Evolutionary conservation across 345 rosid genomes (phyloP).

Genomic region (Eucalyptus victrix): DNA sequence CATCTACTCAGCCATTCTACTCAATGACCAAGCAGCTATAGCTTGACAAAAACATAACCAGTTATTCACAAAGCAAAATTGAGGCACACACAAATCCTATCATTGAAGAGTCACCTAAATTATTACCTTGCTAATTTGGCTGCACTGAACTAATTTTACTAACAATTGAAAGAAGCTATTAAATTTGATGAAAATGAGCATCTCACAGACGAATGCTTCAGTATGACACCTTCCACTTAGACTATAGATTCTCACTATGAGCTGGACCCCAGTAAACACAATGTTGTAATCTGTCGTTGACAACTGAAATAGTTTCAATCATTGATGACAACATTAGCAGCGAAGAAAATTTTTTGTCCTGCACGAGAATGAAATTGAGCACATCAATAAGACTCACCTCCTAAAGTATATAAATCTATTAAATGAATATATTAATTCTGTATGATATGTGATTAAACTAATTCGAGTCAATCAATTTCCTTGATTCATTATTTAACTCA

Average conservation of each 20-base stretch:
- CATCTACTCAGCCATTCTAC: neutral
- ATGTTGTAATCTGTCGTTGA: neutral
- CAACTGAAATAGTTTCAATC: neutral
- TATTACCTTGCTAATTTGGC: neutral
- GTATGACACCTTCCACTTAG: neutral
- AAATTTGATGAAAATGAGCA: neutral
- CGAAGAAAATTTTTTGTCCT: too few relatives aligned
- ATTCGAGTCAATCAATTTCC: too few relatives aligned
- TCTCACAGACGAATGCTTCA: neutral
- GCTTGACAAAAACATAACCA: neutral
- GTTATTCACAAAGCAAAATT: neutral
- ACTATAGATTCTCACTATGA: neutral
- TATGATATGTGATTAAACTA: too few relatives aligned
- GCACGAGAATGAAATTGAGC: too few relatives aligned
- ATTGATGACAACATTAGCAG: neutral
- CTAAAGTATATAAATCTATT: too few relatives aligned
- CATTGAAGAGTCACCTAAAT: neutral
- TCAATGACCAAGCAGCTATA: neutral
- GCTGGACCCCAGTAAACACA: neutral
- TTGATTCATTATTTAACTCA: too few relatives aligned
- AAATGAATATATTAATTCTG: too few relatives aligned
- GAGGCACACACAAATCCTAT: neutral
- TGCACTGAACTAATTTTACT: neutral
- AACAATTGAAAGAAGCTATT: neutral
- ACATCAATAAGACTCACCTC: too few relatives aligned